Base-by-base conservation (phyloP, 305 asterid species). In the Fraxinus floribunda region DNA sequence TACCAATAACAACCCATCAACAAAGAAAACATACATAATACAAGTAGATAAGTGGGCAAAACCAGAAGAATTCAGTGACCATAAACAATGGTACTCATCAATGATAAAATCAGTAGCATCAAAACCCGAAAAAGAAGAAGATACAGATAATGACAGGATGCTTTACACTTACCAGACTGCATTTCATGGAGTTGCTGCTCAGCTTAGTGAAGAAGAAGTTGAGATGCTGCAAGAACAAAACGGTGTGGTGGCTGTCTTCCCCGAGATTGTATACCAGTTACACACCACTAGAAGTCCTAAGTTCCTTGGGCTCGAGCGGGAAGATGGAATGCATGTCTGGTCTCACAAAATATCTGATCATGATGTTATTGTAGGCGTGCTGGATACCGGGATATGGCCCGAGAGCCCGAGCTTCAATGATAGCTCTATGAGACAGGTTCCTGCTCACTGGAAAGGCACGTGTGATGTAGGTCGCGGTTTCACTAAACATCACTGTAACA, bases 311-410 rank as follows among this genome's bases (percentile, higher is more conserved):
- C 95, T 95, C 6, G 91, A 88, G 26, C 83, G 83, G 5, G 86
- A 78, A 22, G 88, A 86, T 15, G 88, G 89, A 83, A 87, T 81
- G 2, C 88, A 82, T 78, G 35, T 85, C 4, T 64, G 88, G 64
- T 60, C 90, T 0, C 85, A 88, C 39, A 83, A 75, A 10, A 26
- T 81, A 6, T 78, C 88, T 4, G 84, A 84, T 39, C 82, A 89
- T 32, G 89, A 93, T 70, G 99, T 94, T 0, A 87, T 95, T 0
- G 94, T 95, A 4, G 99, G 98, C 0, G 97, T 95, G 0, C 83
- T 95, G 0, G 99, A 95, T 75, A 95, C 98, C 2, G 99, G 99
- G 2, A 88, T 95, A 1, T 95, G 99, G 99, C 98, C 99, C 4
- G 98, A 95, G 77, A 91, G 97, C 76, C 95, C 91, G 36, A 95